These are phyloP conservation scores for Melanomma pulvis-pyrius DNA, from an alignment of 495 filamentous ascomycete species.

Conservation along the genomic window DNA sequence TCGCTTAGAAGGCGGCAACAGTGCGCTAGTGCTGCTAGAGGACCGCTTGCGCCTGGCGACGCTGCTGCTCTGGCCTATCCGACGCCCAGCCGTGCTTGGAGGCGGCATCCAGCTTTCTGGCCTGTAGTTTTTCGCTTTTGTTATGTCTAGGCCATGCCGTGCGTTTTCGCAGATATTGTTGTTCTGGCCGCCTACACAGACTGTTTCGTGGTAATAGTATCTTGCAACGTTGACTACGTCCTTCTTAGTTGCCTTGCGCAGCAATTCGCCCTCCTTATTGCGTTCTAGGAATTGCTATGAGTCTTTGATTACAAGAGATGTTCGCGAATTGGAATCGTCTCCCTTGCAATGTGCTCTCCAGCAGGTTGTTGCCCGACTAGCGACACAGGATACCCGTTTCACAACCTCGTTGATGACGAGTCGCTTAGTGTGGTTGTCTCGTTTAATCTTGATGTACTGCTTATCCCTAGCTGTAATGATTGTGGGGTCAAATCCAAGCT, in stretches of 20 bases:
- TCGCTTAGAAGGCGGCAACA: constrained; percentile 47
- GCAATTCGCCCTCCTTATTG: constrained; percentile 50
- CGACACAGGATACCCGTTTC: constrained; percentile 43
- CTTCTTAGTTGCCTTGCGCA: constrained; percentile 46
- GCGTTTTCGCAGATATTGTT: constrained; percentile 48
- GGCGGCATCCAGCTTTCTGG: constrained; percentile 36
- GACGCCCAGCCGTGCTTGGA: constrained; percentile 24
- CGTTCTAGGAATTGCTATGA: constrained; percentile 53
- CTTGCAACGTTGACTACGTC: constrained; percentile 48
- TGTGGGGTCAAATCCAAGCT: constrained; percentile 54
- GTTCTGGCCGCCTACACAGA: constrained; percentile 39
- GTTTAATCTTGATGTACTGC: neutral
- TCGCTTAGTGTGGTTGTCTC: constrained; percentile 7
- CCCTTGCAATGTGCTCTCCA: constrained; percentile 51
- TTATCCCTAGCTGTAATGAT: neutral
- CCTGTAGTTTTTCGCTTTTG: constrained; percentile 44
- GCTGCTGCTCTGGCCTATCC: constrained; percentile 37
- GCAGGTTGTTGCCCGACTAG: constrained; percentile 51
- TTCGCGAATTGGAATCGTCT: constrained; percentile 40
- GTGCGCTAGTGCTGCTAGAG: constrained; percentile 41
- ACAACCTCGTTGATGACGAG: constrained; percentile 42
- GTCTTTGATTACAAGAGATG: constrained; percentile 13
- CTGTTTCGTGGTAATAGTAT: constrained; percentile 54
- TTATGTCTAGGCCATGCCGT: constrained; percentile 45
- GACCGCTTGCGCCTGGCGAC: constrained; percentile 44